Evolutionary conservation across 495 filamentous ascomycete genomes (phyloP), one percentile per base, ranked within the genome.

Genomic region (Aspergillus indologenus): DNA sequence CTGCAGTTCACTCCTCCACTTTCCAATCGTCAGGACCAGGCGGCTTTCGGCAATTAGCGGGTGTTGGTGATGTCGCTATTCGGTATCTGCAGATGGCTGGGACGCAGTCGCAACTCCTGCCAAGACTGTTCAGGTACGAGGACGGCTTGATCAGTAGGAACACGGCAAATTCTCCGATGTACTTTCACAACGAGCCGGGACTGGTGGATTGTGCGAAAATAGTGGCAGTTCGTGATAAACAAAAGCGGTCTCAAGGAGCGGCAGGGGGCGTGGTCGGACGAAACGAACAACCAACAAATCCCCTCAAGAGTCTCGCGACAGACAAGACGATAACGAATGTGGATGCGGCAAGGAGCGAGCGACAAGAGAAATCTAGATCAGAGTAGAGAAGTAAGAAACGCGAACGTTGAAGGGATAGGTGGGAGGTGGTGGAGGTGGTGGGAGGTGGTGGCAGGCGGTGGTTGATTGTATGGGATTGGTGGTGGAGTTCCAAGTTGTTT

Each of bases 331-430:
- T 55, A 63, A 66, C 64, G 71, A 72, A 60, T 66, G 72, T 70
- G 61, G 62, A 58, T 62, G 66, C 70, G 57, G 74, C 73, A 75
- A 75, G 73, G 75, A 75, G 71, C 64, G 75, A 75, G 60, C 61
- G 71, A 74, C 63, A 59, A 61, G 55, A 40, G 34, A 40, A 9
- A 59, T 69, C 67, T 65, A 63, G 42, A 64, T 57, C 58, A 59
- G 48, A 51, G 54, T 22, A 34, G 59, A 59, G 45, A 61, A 63
- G 62, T 59, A 61, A 56, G 62, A 61, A 61, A 50, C 57, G 34
- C 34, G 44, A 57, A 7, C 54, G 54, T 56, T 15, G 49, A 26
- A 29, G 22, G 40, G 14, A 61, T 26, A 42, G 45, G 31, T 26
- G 26, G 55, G 45, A n/a, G 44, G 58, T 44, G 42, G 15, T 21